phyloP scores from a whole-genome alignment of 208 protist genomes.

The Trypanosoma melophagium region DNA sequence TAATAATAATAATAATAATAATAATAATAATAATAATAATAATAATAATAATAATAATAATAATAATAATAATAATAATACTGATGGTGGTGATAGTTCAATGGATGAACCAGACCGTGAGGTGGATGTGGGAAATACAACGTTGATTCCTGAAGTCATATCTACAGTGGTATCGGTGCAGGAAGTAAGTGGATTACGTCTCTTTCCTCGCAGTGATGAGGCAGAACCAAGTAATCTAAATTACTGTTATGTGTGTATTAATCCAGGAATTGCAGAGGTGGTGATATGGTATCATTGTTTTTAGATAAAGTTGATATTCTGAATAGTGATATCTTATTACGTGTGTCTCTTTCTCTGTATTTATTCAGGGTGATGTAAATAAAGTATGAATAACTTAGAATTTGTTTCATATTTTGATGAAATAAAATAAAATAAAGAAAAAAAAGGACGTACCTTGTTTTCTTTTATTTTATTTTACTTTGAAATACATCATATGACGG shows the following conservation, averaged over 20 bases:
- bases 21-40: constrained; percentile 9
- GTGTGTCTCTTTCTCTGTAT: neutral
- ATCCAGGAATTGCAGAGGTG: constrained; percentile 37
- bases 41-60: too few relatives aligned
- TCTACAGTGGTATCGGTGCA: constrained; percentile 36
- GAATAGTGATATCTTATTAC: neutral
- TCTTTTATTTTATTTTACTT: too few relatives aligned
- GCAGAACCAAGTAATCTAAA: constrained; percentile 52
- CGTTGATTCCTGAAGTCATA: constrained; percentile 28
- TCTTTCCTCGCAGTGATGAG: constrained; percentile 41
- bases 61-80: too few relatives aligned
- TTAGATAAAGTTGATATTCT: constrained; percentile 3
- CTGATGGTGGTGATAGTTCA: neutral
- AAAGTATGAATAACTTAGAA: too few relatives aligned
- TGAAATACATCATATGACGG: too few relatives aligned
- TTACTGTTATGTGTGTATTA: constrained; percentile 69
- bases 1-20: too few relatives aligned
- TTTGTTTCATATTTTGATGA: too few relatives aligned
- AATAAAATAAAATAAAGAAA: too few relatives aligned
- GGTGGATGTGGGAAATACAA: constrained; percentile 7
- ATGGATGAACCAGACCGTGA: constrained; percentile 18
- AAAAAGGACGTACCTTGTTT: too few relatives aligned
- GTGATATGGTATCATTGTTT: constrained; percentile 38
- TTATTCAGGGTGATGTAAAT: neutral
- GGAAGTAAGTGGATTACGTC: constrained; percentile 14